A percentile compares a stretch with the other conserved stretches of the same genome.
Conservation (phyloP, 257 asterid genomes). For the Penstemon eatonii region DNA sequence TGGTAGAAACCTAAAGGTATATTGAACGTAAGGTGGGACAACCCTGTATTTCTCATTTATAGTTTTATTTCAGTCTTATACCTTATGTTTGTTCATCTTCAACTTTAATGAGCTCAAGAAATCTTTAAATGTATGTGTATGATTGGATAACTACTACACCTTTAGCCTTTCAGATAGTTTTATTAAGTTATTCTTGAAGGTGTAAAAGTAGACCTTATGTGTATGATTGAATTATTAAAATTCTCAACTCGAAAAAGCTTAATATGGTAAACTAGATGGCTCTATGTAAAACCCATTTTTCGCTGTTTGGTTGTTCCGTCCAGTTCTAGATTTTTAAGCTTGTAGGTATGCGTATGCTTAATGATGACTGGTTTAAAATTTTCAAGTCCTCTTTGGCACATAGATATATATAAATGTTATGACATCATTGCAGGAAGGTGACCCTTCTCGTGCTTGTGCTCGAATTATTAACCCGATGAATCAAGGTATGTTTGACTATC, state of each 20-base stretch:
- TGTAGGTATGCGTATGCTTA: background rate
- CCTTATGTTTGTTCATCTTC: no score
- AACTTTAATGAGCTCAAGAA: no score
- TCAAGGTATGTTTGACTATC: constrained; percentile 37
- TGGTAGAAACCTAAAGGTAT: no score
- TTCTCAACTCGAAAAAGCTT: constrained; percentile 1
- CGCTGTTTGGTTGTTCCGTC: constrained; percentile 8
- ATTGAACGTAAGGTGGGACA: no score
- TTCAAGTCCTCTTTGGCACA: constrained; percentile 2
- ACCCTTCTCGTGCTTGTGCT: constrained; percentile 29
- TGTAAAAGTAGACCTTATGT: no score
- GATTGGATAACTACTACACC: no score
- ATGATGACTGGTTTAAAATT: constrained; percentile 2
- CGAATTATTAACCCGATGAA: constrained; percentile 34
- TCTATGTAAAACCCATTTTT: constrained; percentile 5
- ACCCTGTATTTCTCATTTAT: no score
- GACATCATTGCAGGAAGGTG: constrained; percentile 37
- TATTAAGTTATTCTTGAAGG: no score
- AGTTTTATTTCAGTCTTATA: no score
- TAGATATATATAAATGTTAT: constrained; percentile 12
- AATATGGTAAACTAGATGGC: background rate
- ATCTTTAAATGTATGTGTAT: no score
- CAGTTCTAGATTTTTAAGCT: background rate
- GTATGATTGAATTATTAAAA: background rate
- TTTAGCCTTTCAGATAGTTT: no score